Base-by-base conservation (phyloP, 1,139 yeast species). In the Candida smagusa region DNA sequence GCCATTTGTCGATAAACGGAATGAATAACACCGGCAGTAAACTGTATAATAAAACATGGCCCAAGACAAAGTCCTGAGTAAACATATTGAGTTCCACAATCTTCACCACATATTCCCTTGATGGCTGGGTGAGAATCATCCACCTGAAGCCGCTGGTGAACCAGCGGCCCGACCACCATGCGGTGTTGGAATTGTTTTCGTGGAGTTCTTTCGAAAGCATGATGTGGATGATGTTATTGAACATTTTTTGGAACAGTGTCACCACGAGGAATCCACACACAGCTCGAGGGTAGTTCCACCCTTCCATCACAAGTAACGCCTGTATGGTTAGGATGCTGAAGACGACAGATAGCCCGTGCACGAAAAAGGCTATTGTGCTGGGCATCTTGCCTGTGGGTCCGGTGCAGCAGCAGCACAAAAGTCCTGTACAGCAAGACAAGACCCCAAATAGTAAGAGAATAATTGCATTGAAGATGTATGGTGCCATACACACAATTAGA, bases 141-240 rank as follows among this genome's bases (percentile, higher is more conserved):
- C 78, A 72, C 1, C 89, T 86, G 28, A 81, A 60, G 1, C 76
- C 78, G n/a, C 76, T 70, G 9, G 61, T 63, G 30, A 72, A 54
- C 96, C 96, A 87, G 35, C 68, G 72, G 0, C 95, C 96, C 0
- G 87, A 76, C 96, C 96, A 88, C 95, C 96, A 88, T 0, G 90
- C 81, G 22, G 72, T 54, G 50, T 84, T 84, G 2, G 84, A 56
- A 28, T 63, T 61, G 42, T 77, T 81, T 42, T 72, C 76, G 31
- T 68, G 70, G 43, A 76, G 62, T 51, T 87, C 95, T 41, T 83
- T 66, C 0, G 90, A 71, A 11, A 85, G 54, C 4, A 77, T 65
- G 1, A 75, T 45, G 1, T 72, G 45, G 31, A 78, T 72, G 40
- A 52, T 30, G 25, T 48, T 52, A 16, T 77, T 70, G 1, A 83